phyloP scores from a whole-genome alignment of 495 filamentous ascomycete species.

The Evansstolkia leycettana region DNA sequence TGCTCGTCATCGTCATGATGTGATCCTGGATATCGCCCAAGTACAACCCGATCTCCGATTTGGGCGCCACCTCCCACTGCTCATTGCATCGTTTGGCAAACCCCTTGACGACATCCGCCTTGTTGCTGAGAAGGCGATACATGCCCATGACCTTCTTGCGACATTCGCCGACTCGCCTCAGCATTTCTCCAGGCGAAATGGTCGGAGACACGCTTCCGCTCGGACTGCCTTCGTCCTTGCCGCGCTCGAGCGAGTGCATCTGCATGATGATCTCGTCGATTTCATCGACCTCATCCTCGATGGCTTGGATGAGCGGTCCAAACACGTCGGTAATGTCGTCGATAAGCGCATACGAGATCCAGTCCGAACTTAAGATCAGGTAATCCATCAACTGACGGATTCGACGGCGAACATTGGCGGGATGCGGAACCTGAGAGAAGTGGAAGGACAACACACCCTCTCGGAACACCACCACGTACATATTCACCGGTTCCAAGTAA shows the following conservation, averaged over 20 bases:
- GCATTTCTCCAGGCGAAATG: slow-evolving; percentile 66
- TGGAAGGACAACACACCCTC: slow-evolving; percentile 94
- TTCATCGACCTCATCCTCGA: slow-evolving; percentile 80
- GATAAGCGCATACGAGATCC: slow-evolving; percentile 96
- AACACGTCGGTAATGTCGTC: slow-evolving; percentile 98
- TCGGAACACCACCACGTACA: slow-evolving; percentile 94
- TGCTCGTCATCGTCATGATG: slow-evolving; percentile 95
- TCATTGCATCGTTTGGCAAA: slow-evolving; percentile 99
- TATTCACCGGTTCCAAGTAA: slow-evolving; percentile 90
- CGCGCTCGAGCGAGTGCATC: slow-evolving; percentile 45
- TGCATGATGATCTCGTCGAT: slow-evolving; percentile 75
- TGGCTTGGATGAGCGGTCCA: slow-evolving; percentile 75
- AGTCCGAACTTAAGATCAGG: slow-evolving; percentile 82
- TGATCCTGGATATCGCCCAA: slow-evolving; percentile 97
- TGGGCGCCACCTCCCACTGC: slow-evolving; percentile 90
- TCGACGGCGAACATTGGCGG: slow-evolving; percentile 84
- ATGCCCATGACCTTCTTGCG: slow-evolving; percentile 94
- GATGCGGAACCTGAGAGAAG: slow-evolving; percentile 84
- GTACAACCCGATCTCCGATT: slow-evolving; percentile 91
- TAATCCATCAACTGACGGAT: slow-evolving; percentile 93
- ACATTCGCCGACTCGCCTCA: slow-evolving; percentile 81
- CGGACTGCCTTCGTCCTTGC: slow-evolving; percentile 16
- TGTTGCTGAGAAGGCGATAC: slow-evolving; percentile 87
- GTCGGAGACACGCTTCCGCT: slow-evolving; percentile 19
- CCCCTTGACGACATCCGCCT: slow-evolving; percentile 97